Evolutionary conservation across 2,329 filamentous ascomycete species (phyloP).

Genomic region (Colletotrichum sp.): DNA sequence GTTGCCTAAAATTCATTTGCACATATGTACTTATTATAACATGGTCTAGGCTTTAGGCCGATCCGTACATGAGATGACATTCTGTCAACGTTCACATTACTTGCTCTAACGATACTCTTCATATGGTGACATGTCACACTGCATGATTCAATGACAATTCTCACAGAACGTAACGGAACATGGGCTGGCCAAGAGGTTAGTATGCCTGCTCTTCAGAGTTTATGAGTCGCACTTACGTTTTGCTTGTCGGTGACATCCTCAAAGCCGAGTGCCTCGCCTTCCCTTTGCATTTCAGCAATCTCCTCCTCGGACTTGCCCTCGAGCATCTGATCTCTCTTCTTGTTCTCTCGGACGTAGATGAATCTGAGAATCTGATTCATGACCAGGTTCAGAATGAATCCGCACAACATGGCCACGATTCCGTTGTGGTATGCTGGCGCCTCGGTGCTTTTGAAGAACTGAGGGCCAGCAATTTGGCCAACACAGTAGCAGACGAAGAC

Average conservation of each 20-base stretch:
- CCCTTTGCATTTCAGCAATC: slow-evolving; percentile 11
- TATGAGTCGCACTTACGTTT: slow-evolving; percentile 23
- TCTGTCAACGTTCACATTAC: too few relatives aligned
- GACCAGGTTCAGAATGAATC: slow-evolving; percentile 4
- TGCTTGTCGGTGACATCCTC: slow-evolving; percentile 43
- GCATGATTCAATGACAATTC: too few relatives aligned
- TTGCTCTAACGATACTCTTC: too few relatives aligned
- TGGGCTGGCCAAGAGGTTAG: not conserved
- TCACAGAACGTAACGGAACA: slow-evolving; percentile 14
- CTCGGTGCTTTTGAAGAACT: slow-evolving; percentile 31
- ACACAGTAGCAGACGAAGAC: slow-evolving; percentile 34
- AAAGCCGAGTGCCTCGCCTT: slow-evolving; percentile 29
- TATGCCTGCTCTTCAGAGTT: too few relatives aligned
- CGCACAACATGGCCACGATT: slow-evolving; percentile 15
- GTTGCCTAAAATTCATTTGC: too few relatives aligned
- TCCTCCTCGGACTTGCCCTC: slow-evolving; percentile 11
- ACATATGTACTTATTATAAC: too few relatives aligned
- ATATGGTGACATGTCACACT: too few relatives aligned
- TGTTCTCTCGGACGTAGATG: slow-evolving; percentile 11
- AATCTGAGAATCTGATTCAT: slow-evolving; percentile 7
- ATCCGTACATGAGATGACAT: too few relatives aligned
- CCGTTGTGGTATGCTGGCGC: slow-evolving; percentile 12
- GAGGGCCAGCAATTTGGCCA: slow-evolving; percentile 33
- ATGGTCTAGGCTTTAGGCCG: too few relatives aligned
- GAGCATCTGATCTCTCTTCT: not conserved